Conservation (phyloP, 805 yeast genomes). For the Suhomyces tanzawaensis region DNA sequence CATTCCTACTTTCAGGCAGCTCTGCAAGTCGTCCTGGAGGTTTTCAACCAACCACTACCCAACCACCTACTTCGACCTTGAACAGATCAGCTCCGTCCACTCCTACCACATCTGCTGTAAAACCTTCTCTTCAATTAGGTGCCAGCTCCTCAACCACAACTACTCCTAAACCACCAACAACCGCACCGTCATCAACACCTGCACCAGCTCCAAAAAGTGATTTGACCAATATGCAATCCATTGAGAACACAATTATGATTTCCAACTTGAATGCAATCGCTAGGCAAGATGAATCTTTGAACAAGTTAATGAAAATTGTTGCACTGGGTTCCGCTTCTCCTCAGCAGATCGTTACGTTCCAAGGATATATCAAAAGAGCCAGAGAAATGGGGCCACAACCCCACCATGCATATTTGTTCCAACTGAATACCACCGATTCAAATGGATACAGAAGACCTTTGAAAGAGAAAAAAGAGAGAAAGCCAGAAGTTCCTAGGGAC, state of each 20-base stretch:
- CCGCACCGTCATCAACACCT: neutral
- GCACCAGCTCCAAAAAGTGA: constrained; percentile 5
- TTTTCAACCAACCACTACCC: neutral
- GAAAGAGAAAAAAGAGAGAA: constrained; percentile 14
- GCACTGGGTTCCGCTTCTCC: constrained; percentile 78
- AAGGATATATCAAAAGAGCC: constrained; percentile 76
- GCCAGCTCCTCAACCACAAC: constrained; percentile 1
- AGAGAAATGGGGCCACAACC: constrained; percentile 65
- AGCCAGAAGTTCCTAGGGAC: constrained; percentile 35
- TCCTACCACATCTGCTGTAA: neutral
- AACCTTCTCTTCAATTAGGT: neutral
- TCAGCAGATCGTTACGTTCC: constrained; percentile 74
- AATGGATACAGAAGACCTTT: constrained; percentile 10
- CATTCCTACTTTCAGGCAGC: neutral
- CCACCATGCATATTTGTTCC: constrained; percentile 35
- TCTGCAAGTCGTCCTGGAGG: neutral
- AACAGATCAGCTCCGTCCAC: neutral
- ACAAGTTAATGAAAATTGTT: constrained; percentile 74
- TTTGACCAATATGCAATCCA: constrained; percentile 47
- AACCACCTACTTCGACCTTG: neutral
- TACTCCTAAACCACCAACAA: neutral
- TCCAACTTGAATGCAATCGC: constrained; percentile 83
- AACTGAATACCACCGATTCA: constrained; percentile 5
- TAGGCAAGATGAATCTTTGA: constrained; percentile 62
- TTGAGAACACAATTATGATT: constrained; percentile 78